Evolutionary conservation across 768 basidiomycete species (phyloP).

Genomic region (Hirschioporus abietinus): DNA sequence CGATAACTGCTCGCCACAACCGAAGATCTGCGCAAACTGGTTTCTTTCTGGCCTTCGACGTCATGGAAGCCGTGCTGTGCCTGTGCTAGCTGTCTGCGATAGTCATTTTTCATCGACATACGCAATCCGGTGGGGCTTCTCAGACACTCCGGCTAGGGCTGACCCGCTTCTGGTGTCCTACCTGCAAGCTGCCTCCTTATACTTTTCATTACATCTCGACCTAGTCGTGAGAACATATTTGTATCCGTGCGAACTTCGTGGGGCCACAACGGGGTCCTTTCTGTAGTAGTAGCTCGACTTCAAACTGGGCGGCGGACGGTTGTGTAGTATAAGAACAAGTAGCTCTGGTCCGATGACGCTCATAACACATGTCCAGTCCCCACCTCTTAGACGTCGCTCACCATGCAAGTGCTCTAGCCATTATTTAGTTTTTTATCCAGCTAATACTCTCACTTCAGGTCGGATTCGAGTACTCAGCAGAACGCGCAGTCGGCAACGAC

Average conservation of each 20-base stretch:
- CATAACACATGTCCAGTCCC: background rate
- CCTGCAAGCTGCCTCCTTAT: background rate
- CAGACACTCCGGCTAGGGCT: background rate
- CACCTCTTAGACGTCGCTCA: background rate
- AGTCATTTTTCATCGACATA: background rate
- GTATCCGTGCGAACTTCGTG: background rate
- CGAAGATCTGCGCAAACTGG: too few species aligned
- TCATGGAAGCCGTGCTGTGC: background rate
- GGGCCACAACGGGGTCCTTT: background rate
- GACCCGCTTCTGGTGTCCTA: background rate
- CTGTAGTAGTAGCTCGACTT: too few species aligned
- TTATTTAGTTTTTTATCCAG: background rate
- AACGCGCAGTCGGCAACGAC: slow-evolving; percentile 61
- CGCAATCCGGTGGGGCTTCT: background rate
- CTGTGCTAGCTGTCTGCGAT: background rate
- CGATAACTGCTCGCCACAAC: too few species aligned
- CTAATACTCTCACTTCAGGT: background rate
- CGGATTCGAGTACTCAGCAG: background rate
- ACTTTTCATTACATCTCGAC: background rate
- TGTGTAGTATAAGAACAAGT: background rate
- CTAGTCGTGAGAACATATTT: background rate
- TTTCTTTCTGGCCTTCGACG: background rate
- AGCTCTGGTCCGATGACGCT: background rate
- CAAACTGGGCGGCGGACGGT: too few species aligned
- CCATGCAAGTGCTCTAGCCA: background rate